Evolutionary conservation across 345 rosid genomes (phyloP), one percentile per base, ranked within the genome.

Genomic region (Geranium brycei): DNA sequence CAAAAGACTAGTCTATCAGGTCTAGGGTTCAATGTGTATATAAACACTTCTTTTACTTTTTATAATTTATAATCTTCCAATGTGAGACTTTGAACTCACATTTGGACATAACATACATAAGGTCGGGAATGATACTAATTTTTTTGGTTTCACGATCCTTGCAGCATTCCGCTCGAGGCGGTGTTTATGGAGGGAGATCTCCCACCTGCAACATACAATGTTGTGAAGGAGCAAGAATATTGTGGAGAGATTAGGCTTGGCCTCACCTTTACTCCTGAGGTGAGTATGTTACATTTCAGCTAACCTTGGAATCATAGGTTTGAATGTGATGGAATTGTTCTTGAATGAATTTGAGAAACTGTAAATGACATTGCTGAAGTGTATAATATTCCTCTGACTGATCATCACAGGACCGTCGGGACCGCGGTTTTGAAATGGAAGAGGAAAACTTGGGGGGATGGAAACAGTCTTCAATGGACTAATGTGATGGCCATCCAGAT

Each of bases 261-360:
- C 62, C 83, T 91, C 58, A 73, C 76, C 56, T 91, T 86, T 77
- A 86, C 77, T 23, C 87, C 85, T 0, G 83, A 85, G 93, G 93
- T 84, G 78, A 58, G n/a, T 18, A 38, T 13, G 12, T 57, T 23
- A 59, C 11, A 5, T 31, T 30, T 57, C 61, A 17, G 15, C 19
- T 47, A 28, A 23, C 2, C 28, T 23, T 23, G 28, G 28, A 23
- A 23, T 23, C 28, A 23, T 23, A 23, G 28, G 28, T 23, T 23
- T 23, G 28, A 23, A 23, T 23, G 51, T 28, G 31, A 57, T 38
- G 17, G 35, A 38, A 58, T 19, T 55, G 13, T 16, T 6, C 41
- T 32, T 55, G 30, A 16, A 35, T 47, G 55, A 64, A 61, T 57
- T 41, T 56, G 31, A 41, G 59, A 30, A 53, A 17, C n/a, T 1